Percentiles rank a stretch among this genome's conserved stretches.
phyloP scores from a whole-genome alignment of 31 red algal genomes.

The Odonthalia washingtoniensis region DNA sequence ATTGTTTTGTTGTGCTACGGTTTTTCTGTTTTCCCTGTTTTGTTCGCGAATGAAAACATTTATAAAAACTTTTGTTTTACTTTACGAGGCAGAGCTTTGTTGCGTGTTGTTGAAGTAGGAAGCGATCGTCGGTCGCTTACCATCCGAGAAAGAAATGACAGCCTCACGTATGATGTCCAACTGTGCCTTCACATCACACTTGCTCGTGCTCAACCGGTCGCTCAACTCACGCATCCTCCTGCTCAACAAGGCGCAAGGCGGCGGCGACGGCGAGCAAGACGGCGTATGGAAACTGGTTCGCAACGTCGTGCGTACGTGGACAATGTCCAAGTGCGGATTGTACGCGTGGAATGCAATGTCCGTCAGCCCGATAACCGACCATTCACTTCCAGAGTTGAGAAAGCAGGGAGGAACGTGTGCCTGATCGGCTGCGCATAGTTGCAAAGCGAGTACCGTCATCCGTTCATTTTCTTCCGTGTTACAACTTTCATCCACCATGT shows the following conservation, averaged over 20 bases:
- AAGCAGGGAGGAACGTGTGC: background rate
- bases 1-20: too few relatives aligned
- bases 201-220: background rate
- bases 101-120: slow-evolving; percentile 75
- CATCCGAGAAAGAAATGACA: slow-evolving; percentile 58
- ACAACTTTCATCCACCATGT: slow-evolving; percentile 48
- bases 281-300: background rate
- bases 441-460: slow-evolving; percentile 50
- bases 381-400: background rate
- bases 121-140: slow-evolving; percentile 43
- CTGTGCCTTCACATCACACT: slow-evolving; percentile 31
- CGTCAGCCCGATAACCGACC: background rate
- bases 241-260: slow-evolving; percentile 29
- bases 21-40: too few relatives aligned
- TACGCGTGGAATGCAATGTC: background rate
- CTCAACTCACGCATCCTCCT: background rate
- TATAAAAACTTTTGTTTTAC: too few relatives aligned
- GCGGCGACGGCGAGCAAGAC: too few relatives aligned
- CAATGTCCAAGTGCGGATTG: background rate
- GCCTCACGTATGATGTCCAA: slow-evolving; percentile 67
- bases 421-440: slow-evolving; percentile 46
- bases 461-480: slow-evolving; percentile 2
- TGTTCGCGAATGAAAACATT: too few relatives aligned
- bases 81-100: slow-evolving; percentile 57
- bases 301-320: background rate